A percentile compares a stretch with the other conserved stretches of the same genome.
phyloP scores from a whole-genome alignment of 2,329 filamentous ascomycete genomes.

The Hypoxylon sp. region DNA sequence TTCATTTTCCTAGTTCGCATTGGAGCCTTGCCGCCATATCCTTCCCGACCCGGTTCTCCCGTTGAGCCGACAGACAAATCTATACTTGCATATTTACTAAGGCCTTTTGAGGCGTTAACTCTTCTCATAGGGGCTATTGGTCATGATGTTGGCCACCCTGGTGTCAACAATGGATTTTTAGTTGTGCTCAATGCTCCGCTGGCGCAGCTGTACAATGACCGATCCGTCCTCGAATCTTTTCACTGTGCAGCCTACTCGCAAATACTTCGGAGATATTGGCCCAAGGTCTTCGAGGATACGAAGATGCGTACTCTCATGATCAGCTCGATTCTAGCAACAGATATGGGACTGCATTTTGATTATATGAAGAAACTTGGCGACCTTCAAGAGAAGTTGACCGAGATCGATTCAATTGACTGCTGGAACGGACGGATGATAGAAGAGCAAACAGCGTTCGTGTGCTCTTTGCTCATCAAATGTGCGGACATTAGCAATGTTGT shows the following conservation, averaged over 20 bases:
- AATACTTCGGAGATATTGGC: conserved; percentile 94
- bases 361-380: conserved; percentile 93
- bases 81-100: conserved; percentile 81
- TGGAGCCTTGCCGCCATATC: conserved; percentile 80
- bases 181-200: conserved; percentile 92
- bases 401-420: conserved; percentile 74
- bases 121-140: conserved; percentile 96
- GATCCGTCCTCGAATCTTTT: conserved; percentile 95
- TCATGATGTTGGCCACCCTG: conserved; percentile 96
- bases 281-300: conserved; percentile 80
- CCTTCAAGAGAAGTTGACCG: conserved; percentile 82
- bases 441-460: conserved; percentile 84
- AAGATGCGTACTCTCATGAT: conserved; percentile 93
- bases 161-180: conserved; percentile 97
- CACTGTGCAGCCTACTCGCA: conserved; percentile 98
- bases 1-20: conserved; percentile 91
- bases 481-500: conserved; percentile 99
- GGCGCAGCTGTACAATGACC: conserved; percentile 96
- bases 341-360: conserved; percentile 97
- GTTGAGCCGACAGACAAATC: conserved; percentile 63
- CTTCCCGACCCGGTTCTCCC: conserved; percentile 55
- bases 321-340: conserved; percentile 95
- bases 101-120: conserved; percentile 88
- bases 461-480: conserved; percentile 95
- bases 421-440: conserved; percentile 85